Conservation (phyloP, 2,329 filamentous ascomycete species). For the Pseudovirgaria hyperparasitica region DNA sequence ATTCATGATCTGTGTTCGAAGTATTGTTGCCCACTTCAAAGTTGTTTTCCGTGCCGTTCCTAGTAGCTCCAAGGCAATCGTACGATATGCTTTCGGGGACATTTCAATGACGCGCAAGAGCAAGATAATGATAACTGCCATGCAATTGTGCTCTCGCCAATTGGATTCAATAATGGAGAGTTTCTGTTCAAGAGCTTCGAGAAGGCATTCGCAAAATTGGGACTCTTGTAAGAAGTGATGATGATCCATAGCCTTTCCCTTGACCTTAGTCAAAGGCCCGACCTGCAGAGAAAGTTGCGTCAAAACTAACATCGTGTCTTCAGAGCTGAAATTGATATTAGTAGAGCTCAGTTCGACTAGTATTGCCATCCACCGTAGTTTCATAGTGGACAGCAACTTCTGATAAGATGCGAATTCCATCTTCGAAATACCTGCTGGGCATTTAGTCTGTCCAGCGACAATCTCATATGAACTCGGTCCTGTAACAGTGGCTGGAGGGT, state of each 20-base stretch:
- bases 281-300: constrained; percentile 38
- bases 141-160: constrained; percentile 42
- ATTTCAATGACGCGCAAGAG: constrained; percentile 25
- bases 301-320: constrained; percentile 35
- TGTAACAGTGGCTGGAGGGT: constrained; percentile 8
- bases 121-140: constrained; percentile 42
- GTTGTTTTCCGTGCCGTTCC: constrained; percentile 27
- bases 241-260: constrained; percentile 26
- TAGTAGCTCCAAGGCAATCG: constrained; percentile 19
- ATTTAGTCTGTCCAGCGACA: constrained; percentile 32
- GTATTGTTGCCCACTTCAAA: constrained; percentile 33
- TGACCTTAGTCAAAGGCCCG: constrained; percentile 29
- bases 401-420: constrained; percentile 40
- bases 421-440: constrained; percentile 28
- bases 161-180: constrained; percentile 34
- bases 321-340: constrained; percentile 43
- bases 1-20: constrained; percentile 33
- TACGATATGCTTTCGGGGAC: constrained; percentile 8
- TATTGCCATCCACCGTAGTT: constrained; percentile 32
- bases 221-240: constrained; percentile 37
- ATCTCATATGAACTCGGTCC: constrained; percentile 39
- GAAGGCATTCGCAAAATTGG: constrained; percentile 33
- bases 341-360: constrained; percentile 33
- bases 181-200: constrained; percentile 30
- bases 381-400: constrained; percentile 27